A percentile compares a stretch with the other conserved stretches of the same genome.
Conservation (phyloP, 192 early-diverging fungal species). For the Powellomyces hirtus region DNA sequence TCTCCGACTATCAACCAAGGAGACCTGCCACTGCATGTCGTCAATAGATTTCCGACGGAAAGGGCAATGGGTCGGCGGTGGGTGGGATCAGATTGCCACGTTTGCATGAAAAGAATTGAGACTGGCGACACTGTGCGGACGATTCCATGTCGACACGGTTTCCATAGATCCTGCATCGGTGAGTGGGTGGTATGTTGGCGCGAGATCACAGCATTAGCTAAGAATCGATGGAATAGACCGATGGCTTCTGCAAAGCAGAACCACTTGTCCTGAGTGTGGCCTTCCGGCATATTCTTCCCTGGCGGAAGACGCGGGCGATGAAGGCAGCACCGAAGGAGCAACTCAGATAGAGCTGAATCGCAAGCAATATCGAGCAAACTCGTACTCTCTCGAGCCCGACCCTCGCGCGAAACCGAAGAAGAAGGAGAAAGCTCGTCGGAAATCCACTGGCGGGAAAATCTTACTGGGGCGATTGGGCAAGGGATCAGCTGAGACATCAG, state of each 20-base stretch:
- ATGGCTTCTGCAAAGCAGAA: slow-evolving; percentile 37
- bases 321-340: not conserved
- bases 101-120: slow-evolving; percentile 22
- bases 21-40: slow-evolving; percentile 40
- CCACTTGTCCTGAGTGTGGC: slow-evolving; percentile 38
- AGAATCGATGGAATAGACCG: slow-evolving; percentile 17
- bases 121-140: slow-evolving; percentile 24
- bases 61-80: slow-evolving; percentile 2
- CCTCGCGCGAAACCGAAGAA: not conserved
- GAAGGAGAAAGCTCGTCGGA: not conserved
- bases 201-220: not conserved
- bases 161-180: slow-evolving; percentile 43
- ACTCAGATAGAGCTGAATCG: not conserved
- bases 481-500: too few species aligned
- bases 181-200: not conserved
- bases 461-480: not conserved
- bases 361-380: not conserved
- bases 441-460: not conserved
- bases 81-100: slow-evolving; percentile 22
- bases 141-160: slow-evolving; percentile 42
- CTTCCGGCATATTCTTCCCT: slow-evolving; percentile 29
- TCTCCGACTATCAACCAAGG: slow-evolving; percentile 25
- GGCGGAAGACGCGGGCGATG: not conserved
- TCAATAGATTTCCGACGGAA: slow-evolving; percentile 35
- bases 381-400: not conserved